A percentile compares a stretch with the other conserved stretches of the same genome.
phyloP scores from a whole-genome alignment of 2,329 filamentous ascomycete genomes.

The Triangularia setosa region DNA sequence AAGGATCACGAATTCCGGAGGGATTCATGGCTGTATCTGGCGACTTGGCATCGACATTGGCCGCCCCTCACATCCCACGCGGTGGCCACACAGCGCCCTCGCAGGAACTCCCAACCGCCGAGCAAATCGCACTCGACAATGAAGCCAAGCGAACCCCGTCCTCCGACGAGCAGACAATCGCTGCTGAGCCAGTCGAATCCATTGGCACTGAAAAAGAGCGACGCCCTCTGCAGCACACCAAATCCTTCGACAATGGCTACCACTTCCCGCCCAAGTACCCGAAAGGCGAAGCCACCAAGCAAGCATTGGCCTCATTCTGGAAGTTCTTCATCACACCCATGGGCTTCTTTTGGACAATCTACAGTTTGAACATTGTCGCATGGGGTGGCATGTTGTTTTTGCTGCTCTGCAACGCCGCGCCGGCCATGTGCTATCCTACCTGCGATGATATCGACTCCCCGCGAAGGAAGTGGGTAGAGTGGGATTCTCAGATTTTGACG shows the following conservation, averaged over 20 bases:
- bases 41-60: conserved; percentile 41
- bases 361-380: conserved; percentile 76
- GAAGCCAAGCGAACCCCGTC: conserved; percentile 16
- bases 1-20: conserved; percentile 43
- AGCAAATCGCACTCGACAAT: background rate
- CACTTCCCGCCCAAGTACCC: conserved; percentile 61
- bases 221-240: conserved; percentile 28
- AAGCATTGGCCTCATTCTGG: conserved; percentile 61
- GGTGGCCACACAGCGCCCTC: background rate
- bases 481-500: conserved; percentile 78
- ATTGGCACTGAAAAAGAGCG: conserved; percentile 13
- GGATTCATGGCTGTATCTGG: conserved; percentile 48
- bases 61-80: conserved; percentile 17
- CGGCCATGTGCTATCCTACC: conserved; percentile 66
- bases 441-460: conserved; percentile 73
- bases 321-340: conserved; percentile 70
- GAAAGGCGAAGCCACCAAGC: conserved; percentile 54
- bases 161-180: conserved; percentile 25
- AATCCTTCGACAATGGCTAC: conserved; percentile 59
- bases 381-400: conserved; percentile 93
- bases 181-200: conserved; percentile 19
- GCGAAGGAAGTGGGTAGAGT: conserved; percentile 80
- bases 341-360: conserved; percentile 74
- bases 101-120: background rate
- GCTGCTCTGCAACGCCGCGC: conserved; percentile 69